Evolutionary conservation across 2,329 filamentous ascomycete species (phyloP).

Genomic region (Aspergillus melleus): DNA sequence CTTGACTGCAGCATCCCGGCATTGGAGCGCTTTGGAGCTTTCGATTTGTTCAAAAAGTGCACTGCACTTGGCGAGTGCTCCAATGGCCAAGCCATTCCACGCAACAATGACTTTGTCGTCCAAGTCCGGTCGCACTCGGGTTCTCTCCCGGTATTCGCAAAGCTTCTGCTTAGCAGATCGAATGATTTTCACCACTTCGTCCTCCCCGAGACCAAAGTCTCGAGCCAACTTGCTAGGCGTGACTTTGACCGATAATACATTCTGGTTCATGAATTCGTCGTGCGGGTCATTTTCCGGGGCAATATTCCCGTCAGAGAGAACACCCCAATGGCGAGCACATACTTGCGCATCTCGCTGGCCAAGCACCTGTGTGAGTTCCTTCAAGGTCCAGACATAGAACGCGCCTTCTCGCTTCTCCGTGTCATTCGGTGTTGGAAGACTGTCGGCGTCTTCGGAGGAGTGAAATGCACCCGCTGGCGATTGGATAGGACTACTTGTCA

Average conservation of each 20-base stretch:
- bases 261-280: conserved; percentile 93
- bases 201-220: conserved; percentile 70
- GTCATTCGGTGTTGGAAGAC: conserved; percentile 70
- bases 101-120: conserved; percentile 87
- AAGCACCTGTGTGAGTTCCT: conserved; percentile 79
- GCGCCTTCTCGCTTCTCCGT: conserved; percentile 85
- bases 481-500: conserved; percentile 70
- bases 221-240: conserved; percentile 69
- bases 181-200: conserved; percentile 68
- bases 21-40: conserved; percentile 58
- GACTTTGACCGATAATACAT: conserved; percentile 73
- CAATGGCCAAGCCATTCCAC: conserved; percentile 88
- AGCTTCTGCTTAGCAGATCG: conserved; percentile 67
- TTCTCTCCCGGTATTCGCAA: conserved; percentile 68
- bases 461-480: conserved; percentile 73
- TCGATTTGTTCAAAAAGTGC: conserved; percentile 65
- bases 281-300: conserved; percentile 78
- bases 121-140: conserved; percentile 72
- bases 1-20: conserved; percentile 64
- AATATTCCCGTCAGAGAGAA: conserved; percentile 82
- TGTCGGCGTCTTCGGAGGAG: conserved; percentile 89
- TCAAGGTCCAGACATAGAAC: conserved; percentile 90
- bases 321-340: conserved; percentile 80
- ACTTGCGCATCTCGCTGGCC: conserved; percentile 68
- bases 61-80: conserved; percentile 74